Conservation (phyloP, 495 filamentous ascomycete species). For the Penicillium roqueforti region DNA sequence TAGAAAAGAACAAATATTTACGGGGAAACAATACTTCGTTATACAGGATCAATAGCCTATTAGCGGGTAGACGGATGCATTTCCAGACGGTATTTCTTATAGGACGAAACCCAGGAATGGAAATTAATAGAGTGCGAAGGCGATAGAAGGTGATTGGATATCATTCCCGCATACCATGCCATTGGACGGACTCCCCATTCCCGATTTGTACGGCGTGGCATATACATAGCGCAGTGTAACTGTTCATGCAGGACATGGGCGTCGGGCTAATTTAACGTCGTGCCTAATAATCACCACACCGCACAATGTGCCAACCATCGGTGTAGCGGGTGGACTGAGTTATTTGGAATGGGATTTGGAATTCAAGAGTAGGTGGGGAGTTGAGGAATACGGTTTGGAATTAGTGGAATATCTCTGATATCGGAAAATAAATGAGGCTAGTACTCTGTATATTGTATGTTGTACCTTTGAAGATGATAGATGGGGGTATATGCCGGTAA, state of each 20-base stretch:
- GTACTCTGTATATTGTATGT: background rate
- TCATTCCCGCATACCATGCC: background rate
- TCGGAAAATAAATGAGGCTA: background rate
- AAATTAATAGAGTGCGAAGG: background rate
- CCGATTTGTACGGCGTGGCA: conserved; percentile 6
- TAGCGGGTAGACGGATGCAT: background rate
- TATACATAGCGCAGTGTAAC: conserved; percentile 11
- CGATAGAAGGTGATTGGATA: background rate
- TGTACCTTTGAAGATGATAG: background rate
- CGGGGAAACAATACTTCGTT: background rate
- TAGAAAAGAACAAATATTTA: background rate
- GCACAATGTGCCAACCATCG: background rate
- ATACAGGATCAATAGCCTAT: background rate
- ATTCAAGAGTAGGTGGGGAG: background rate
- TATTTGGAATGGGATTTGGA: conserved; percentile 1
- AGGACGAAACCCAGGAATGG: background rate
- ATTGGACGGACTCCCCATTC: background rate
- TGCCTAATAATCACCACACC: background rate
- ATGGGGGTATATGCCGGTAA: background rate
- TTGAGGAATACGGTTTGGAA: background rate
- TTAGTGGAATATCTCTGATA: background rate
- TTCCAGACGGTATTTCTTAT: background rate
- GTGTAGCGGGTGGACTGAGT: background rate
- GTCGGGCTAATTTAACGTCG: conserved; percentile 1
- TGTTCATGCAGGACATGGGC: background rate